These are phyloP conservation scores for Microcera coccophila DNA, from an alignment of 2,329 filamentous ascomycete genomes.

Conservation along the genomic window DNA sequence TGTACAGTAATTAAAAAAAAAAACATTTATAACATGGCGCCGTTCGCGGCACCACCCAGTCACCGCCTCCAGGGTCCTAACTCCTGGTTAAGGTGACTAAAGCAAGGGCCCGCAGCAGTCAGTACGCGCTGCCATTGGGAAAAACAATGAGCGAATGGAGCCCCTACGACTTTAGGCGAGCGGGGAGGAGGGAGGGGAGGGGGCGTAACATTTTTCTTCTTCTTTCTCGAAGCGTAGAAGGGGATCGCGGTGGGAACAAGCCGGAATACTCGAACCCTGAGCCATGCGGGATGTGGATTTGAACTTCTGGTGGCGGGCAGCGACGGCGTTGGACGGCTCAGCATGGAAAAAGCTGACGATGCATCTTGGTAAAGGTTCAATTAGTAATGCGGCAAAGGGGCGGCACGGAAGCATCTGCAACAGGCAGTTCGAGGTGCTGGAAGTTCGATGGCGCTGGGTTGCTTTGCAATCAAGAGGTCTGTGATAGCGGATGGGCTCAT, in stretches of 20 bases:
- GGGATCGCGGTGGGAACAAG: not conserved
- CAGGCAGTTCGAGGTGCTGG: conserved; percentile 14
- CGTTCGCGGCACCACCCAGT: not conserved
- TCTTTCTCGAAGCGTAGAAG: too few species aligned
- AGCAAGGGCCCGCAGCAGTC: not conserved
- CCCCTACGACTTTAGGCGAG: too few species aligned
- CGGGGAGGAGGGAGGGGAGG: not conserved
- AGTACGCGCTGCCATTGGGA: not conserved
- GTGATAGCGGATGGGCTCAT: not conserved
- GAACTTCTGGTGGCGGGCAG: conserved; percentile 14
- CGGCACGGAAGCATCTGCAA: not conserved
- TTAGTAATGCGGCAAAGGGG: not conserved
- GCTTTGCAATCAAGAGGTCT: conserved; percentile 1
- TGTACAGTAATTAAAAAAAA: not conserved
- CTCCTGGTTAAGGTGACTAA: not conserved
- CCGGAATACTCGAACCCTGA: conserved; percentile 2
- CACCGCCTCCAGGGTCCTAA: not conserved
- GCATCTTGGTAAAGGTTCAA: not conserved
- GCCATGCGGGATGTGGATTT: conserved; percentile 2
- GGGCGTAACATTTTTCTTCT: too few species aligned
- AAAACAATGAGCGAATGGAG: not conserved
- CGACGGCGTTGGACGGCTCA: conserved; percentile 7
- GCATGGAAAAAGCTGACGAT: not conserved
- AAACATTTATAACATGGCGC: not conserved
- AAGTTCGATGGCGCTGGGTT: not conserved